Evolutionary conservation across 1,284 basidiomycete species (phyloP), one percentile per base, ranked within the genome.

Genomic region (Ustilago loliicola): DNA sequence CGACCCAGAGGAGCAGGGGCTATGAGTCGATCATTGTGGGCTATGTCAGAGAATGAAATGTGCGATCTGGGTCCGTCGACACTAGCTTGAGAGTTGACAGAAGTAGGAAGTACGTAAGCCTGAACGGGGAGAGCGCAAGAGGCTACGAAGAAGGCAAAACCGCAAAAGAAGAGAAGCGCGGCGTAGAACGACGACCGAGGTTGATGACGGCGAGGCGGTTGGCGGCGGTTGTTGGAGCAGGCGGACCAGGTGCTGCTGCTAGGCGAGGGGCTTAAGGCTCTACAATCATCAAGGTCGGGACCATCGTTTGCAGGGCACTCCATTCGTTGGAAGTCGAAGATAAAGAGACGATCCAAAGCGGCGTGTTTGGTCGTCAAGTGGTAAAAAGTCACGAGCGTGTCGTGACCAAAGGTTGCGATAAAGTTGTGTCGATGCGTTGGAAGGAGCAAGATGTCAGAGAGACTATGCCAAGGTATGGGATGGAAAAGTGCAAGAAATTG

Each of bases 201-300:
- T 29, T 32, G 48, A 36, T 17, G 57, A 58, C 57, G 27, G 42
- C 19, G 29, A 30, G 23, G 29, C 9, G 50, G 47, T 29, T 61
- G 66, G 59, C 50, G 66, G 66, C 66, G 66, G 59, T 68, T 69
- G 72, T 34, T 66, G 25, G n/a, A 65, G 72, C 72, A 69, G 66
- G 62, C 66, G 72, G 72, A 59, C 66, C 66, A 45, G 66, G 54
- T 74, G 66, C 66, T 74, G 72, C 63, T 74, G 15, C 25, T 13
- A n/a, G 45, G 36, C 63, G 40, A 40, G 40, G 60, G 50, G 45
- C 56, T 77, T 68, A 77, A 77, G 69, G 69, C 66, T 69, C 69
- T 77, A 77, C 74, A 77, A 77, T 62, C 69, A 72, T 77, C 74
- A 40, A 72, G 50, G 52, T 77, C 74, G 38, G 74, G 61, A 50